Percentiles rank a stretch among this genome's conserved stretches.
These are phyloP conservation scores for Blastocystis sp. DNA, from an alignment of 352 stramenopile genomes.

Conservation along the genomic window DNA sequence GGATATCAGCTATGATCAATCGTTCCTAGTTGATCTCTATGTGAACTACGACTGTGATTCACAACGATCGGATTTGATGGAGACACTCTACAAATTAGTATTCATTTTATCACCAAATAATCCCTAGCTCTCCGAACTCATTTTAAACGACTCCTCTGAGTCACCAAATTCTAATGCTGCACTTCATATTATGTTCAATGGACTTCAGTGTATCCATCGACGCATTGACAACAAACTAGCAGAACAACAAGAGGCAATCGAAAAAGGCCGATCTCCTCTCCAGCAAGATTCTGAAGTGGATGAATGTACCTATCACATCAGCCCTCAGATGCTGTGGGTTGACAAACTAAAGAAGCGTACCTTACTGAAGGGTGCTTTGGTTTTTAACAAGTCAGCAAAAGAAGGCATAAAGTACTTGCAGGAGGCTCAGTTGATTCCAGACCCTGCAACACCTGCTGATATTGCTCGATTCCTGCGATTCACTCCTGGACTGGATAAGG, in stretches of 20 bases:
- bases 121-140: conserved; percentile 26
- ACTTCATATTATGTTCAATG: conserved; percentile 34
- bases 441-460: conserved; percentile 20
- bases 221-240: conserved; percentile 29
- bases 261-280: background rate
- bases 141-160: background rate
- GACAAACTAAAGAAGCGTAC: conserved; percentile 59
- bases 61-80: conserved; percentile 56
- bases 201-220: conserved; percentile 25
- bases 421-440: conserved; percentile 21
- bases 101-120: background rate
- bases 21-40: conserved; percentile 61
- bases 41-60: conserved; percentile 63
- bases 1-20: conserved; percentile 50
- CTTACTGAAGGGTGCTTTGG: conserved; percentile 29
- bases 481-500: conserved; percentile 82
- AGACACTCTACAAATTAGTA: conserved; percentile 59
- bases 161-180: background rate
- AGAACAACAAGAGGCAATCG: conserved; percentile 23
- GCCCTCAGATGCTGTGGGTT: conserved; percentile 51
- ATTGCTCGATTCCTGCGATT: conserved; percentile 76
- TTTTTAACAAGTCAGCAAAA: conserved; percentile 55
- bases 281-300: background rate
- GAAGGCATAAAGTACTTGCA: conserved; percentile 56
- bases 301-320: conserved; percentile 34